These are phyloP conservation scores for Candida sanyaensis DNA, from an alignment of 1,139 yeast genomes.

Conservation along the genomic window DNA sequence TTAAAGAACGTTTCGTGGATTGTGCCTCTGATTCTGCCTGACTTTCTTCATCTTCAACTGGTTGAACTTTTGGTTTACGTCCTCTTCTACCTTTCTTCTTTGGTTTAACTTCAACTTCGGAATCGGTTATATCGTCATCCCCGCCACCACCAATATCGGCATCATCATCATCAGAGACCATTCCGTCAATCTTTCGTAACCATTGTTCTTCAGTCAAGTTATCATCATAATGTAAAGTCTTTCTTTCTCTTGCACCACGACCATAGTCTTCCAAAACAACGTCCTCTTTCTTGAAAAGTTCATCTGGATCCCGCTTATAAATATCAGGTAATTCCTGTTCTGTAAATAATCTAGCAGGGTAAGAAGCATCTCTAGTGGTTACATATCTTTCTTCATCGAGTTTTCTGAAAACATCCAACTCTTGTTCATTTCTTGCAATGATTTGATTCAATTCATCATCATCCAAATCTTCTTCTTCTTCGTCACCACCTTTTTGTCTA, in stretches of 20 bases:
- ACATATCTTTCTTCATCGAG: constrained; percentile 57
- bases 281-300: constrained; percentile 48
- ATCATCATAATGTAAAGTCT: constrained; percentile 62
- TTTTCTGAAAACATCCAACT: constrained; percentile 52
- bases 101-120: constrained; percentile 21
- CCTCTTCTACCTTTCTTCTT: constrained; percentile 30
- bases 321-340: constrained; percentile 68
- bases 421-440: constrained; percentile 66
- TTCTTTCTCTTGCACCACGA: constrained; percentile 69
- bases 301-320: constrained; percentile 54
- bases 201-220: constrained; percentile 78
- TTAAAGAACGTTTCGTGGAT: constrained; percentile 11
- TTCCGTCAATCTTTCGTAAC: constrained; percentile 61
- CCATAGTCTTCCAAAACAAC: constrained; percentile 48
- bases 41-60: constrained; percentile 14
- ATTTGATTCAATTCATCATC: constrained; percentile 74
- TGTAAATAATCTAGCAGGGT: constrained; percentile 54
- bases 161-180: constrained; percentile 35
- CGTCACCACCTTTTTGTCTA: constrained; percentile 41
- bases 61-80: constrained; percentile 16
- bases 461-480: constrained; percentile 54
- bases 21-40: constrained; percentile 10
- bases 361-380: constrained; percentile 42
- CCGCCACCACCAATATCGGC: constrained; percentile 22
- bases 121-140: constrained; percentile 30